A percentile compares a stretch with the other conserved stretches of the same genome.
These are phyloP conservation scores for Penicillium bialowiezense DNA, from an alignment of 495 filamentous ascomycete genomes.

Conservation along the genomic window DNA sequence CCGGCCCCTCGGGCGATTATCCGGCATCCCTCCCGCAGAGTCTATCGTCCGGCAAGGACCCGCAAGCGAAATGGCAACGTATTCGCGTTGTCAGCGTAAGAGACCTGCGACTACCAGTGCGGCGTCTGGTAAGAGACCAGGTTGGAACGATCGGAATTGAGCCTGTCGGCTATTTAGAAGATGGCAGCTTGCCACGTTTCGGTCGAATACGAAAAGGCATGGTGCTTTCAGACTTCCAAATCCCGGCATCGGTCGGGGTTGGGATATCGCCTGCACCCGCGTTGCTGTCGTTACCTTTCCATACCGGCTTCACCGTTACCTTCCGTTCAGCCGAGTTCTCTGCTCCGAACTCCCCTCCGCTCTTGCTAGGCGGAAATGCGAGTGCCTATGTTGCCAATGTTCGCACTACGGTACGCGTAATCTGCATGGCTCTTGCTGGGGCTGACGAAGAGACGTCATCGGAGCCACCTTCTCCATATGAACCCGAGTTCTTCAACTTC, in stretches of 20 bases:
- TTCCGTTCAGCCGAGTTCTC: conserved; percentile 43
- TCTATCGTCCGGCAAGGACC: conserved; percentile 27
- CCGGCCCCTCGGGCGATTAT: conserved; percentile 30
- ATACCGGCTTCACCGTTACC: conserved; percentile 46
- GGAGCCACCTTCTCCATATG: conserved; percentile 27
- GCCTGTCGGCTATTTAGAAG: conserved; percentile 38
- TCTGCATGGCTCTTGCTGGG: conserved; percentile 46
- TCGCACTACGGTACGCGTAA: conserved; percentile 71
- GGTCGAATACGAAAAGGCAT: conserved; percentile 76
- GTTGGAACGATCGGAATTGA: conserved; percentile 87
- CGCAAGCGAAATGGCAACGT: conserved; percentile 61
- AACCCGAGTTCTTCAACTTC: conserved; percentile 64
- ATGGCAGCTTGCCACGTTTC: conserved; percentile 24
- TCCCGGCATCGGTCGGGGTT: conserved; percentile 35
- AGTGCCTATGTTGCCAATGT: conserved; percentile 85
- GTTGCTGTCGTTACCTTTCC: conserved; percentile 36
- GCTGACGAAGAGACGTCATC: conserved; percentile 27
- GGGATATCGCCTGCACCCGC: conserved; percentile 19
- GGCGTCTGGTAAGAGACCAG: conserved; percentile 71
- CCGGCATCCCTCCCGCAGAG: conserved; percentile 32
- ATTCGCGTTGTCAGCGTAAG: conserved; percentile 83
- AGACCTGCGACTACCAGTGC: conserved; percentile 81
- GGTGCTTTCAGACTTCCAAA: conserved; percentile 63
- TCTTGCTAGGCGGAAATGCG: conserved; percentile 60
- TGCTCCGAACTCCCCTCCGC: conserved; percentile 35